Evolutionary conservation across 1,139 yeast species (phyloP), one percentile per base, ranked within the genome.

Genomic region (Debaryomyces robertsiae): DNA sequence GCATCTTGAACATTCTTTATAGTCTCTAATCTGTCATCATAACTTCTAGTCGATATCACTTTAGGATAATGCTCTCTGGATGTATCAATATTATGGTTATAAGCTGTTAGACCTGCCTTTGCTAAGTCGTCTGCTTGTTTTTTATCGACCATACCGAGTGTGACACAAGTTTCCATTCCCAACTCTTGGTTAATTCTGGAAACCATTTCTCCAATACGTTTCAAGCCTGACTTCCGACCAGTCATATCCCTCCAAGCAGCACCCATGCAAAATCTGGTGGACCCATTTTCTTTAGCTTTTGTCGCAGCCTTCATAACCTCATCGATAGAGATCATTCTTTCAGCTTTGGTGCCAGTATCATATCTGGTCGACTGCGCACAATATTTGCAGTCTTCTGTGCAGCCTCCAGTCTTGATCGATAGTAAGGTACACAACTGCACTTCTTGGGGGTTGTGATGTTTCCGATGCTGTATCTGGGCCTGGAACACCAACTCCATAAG

Each of bases 181-280:
- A 85, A 62, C 28, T 79, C 84, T 34, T 60, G 54, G 52, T 83
- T 81, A 41, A 85, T 83, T 43, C 67, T 76, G 18, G 68, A 59
- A 17, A 85, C 83, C 93, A 85, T 84, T 41, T 79, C 76, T 14
- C 80, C 68, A 43, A 85, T 82, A 49, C 70, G 77, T 46, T 73
- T 77, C 47, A 85, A 58, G 0, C 85, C 89, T 17, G 81, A 75
- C 57, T 84, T 85, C 38, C 94, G 69, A 7, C 94, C 94, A 35
- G 71, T 68, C 94, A 86, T 85, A 47, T 84, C 93, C 57, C 95
- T 73, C 93, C 93, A 86, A 1, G 94, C 95, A 9, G 93, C 89
- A 32, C 94, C 95, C 83, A 85, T 80, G 57, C 95, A 85, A 55
- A 85, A 85, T 46, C 95, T 69, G 0, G 94, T 85, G 0, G 85